Conservation (phyloP, 139 green algal genomes). For the Micractinium sp. region DNA sequence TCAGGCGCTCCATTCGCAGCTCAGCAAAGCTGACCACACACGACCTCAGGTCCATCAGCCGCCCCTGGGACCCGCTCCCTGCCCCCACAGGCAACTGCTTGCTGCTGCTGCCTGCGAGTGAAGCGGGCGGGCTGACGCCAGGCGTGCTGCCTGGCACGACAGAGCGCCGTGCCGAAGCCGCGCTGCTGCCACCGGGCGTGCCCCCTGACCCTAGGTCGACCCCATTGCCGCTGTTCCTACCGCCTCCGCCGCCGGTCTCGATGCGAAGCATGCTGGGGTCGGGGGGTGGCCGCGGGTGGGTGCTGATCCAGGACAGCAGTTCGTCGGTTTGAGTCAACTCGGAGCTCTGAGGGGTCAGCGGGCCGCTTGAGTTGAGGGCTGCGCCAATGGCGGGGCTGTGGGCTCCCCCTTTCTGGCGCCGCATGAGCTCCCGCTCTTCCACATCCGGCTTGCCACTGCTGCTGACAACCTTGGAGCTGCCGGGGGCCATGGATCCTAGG, state of each 20-base stretch:
- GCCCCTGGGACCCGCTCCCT: background rate
- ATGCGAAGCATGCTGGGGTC: background rate
- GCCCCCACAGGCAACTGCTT: background rate
- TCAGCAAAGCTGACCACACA: background rate
- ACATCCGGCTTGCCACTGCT: background rate
- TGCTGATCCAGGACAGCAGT: background rate
- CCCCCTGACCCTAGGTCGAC: background rate
- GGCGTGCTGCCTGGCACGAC: background rate
- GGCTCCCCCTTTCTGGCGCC: background rate
- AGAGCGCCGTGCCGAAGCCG: background rate
- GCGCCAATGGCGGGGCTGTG: background rate
- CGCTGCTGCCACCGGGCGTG: background rate
- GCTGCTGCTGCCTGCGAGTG: background rate
- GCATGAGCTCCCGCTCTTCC: background rate
- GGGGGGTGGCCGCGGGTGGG: background rate
- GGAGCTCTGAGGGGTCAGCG: background rate
- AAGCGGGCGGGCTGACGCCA: too few relatives aligned
- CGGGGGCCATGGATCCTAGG: too few relatives aligned
- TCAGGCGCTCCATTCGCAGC: conserved; percentile 1
- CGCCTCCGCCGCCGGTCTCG: background rate
- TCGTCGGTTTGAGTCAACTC: background rate
- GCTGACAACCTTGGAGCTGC: background rate
- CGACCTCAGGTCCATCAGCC: background rate
- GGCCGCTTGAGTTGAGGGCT: background rate
- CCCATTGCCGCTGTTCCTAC: background rate